phyloP scores from a whole-genome alignment of 2,329 filamentous ascomycete genomes.

The Colletotrichum horii region DNA sequence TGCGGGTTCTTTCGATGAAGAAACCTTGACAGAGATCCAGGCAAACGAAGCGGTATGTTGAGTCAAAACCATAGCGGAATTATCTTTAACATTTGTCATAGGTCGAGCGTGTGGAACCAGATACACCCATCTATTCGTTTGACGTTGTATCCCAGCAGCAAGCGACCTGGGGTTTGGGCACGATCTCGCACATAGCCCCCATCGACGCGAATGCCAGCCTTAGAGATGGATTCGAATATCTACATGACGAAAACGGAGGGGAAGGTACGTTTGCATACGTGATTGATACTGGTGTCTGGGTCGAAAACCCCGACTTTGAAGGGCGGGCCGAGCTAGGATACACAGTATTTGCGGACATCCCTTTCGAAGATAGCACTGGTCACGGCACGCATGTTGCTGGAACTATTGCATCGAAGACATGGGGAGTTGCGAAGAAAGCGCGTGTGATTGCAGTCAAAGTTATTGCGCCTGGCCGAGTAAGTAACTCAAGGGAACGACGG shows the following conservation, averaged over 20 bases:
- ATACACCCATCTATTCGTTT: neutral
- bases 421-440: conserved; percentile 49
- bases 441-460: conserved; percentile 51
- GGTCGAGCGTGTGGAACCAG: neutral
- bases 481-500: neutral
- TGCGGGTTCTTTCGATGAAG: conserved; percentile 46
- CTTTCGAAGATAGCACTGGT: conserved; percentile 39
- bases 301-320: conserved; percentile 48
- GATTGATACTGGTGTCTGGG: conserved; percentile 59
- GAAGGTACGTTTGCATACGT: conserved; percentile 53
- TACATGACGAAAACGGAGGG: conserved; percentile 45
- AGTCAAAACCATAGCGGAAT: neutral
- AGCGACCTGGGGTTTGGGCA: neutral
- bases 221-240: conserved; percentile 33
- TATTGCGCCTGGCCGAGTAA: neutral
- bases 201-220: conserved; percentile 24
- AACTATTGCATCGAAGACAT: conserved; percentile 46
- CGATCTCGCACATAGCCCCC: conserved; percentile 1
- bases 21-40: conserved; percentile 42
- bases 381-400: conserved; percentile 53
- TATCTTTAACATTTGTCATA: neutral
- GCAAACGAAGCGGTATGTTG: conserved; percentile 30
- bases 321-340: conserved; percentile 45
- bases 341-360: conserved; percentile 36
- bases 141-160: neutral